Evolutionary conservation across 345 rosid species (phyloP), one percentile per base, ranked within the genome.

Genomic region (Salix viminalis): DNA sequence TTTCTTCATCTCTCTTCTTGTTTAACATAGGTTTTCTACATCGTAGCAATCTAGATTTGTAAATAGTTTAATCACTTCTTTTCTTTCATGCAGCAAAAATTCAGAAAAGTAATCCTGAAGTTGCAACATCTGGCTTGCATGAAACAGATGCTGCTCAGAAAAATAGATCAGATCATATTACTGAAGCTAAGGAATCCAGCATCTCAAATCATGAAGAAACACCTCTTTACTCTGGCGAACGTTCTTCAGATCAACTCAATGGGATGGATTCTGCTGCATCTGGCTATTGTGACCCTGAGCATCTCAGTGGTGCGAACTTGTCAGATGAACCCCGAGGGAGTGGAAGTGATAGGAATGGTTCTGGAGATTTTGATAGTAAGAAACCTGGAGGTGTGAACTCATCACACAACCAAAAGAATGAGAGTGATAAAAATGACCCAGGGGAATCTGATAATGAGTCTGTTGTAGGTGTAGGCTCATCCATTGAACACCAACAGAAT

Each of bases 41-140:
- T 52, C 67, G 74, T 50, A 65, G 58, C 69, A 24, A 3, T 26
- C n/a, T 52, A 32, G 66, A 24, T n/a, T 75, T 10, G 62, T 34
- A 50, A 21, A 14, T 73, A 16, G 60, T 73, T 60, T 69, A 30
- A 32, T n/a, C n/a, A 3, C 15, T 80, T 73, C 56, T 80, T 73
- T 83, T 74, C 48, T 62, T 70, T 77, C 74, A 14, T 84, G 77
- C 90, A 92, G 97, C 88, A 0, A 94, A 94, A 87, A 75, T 32
- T 44, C 77, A 73, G 54, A 89, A 46, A 74, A 69, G 77, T n/a
- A 75, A 81, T 76, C 74, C 84, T 74, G 37, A 74, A 42, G 78
- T 65, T 82, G 39, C 69, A 30, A 23, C 46, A 12, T 73, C 88
- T 50, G 79, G 50, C 77, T 80, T 65, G 74, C 79, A 36, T 64